A percentile compares a stretch with the other conserved stretches of the same genome.
Evolutionary conservation across 371 early-diverging fungal species (phyloP).

Genomic region (Dichotomocladium elegans): DNA sequence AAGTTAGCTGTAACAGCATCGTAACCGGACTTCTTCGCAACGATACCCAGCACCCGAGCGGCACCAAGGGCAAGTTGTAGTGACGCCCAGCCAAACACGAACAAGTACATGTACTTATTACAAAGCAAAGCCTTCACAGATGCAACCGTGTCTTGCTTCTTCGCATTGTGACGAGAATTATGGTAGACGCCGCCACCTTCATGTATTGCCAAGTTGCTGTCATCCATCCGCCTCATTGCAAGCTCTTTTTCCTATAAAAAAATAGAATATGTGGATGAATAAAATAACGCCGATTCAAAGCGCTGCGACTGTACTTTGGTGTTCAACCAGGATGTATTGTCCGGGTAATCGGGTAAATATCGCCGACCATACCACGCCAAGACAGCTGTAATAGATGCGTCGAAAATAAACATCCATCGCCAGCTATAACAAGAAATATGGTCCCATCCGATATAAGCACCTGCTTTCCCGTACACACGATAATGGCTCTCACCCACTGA

Average conservation of each 20-base stretch:
- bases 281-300: no score
- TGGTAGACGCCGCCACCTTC: constrained; percentile 1
- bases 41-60: constrained; percentile 36
- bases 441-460: not conserved
- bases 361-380: constrained; percentile 26
- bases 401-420: constrained; percentile 49
- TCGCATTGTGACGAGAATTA: not conserved
- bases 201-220: not conserved
- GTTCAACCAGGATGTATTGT: constrained; percentile 37
- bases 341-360: constrained; percentile 42
- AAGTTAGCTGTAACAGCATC: constrained; percentile 47
- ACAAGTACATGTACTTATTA: constrained; percentile 29
- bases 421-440: constrained; percentile 17
- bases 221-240: constrained; percentile 20
- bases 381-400: constrained; percentile 27
- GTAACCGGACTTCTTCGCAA: constrained; percentile 39
- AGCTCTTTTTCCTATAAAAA: constrained; percentile 18
- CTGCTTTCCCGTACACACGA: no score
- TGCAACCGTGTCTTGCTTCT: not conserved
- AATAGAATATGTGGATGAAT: no score
- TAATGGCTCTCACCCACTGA: constrained; percentile 36
- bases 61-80: constrained; percentile 35
- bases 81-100: constrained; percentile 37
- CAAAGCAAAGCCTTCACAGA: not conserved
- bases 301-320: no score